Evolutionary conservation across 2,329 filamentous ascomycete species (phyloP), one percentile per base, ranked within the genome.

Genomic region (Metarhizium anisopliae): DNA sequence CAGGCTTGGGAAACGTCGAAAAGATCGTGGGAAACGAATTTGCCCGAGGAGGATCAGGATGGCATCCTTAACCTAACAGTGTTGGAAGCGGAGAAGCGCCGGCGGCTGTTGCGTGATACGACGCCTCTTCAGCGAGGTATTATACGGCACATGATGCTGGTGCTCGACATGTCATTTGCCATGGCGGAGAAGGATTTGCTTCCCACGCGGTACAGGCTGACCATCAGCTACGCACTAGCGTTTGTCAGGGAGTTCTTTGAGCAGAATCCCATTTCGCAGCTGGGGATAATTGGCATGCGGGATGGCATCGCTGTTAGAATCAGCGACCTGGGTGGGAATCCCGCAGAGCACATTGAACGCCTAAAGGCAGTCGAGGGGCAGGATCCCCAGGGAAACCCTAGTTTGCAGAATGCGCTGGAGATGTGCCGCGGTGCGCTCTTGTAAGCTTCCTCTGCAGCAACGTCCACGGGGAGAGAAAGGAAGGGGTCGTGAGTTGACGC

Each of bases 161-260:
- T 97, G 43, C 75, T 99, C 38, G 94, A 99, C 71, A 86, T 97
- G 72, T 95, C 90, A 25, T 87, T 89, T 60, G 90, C 93, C 52
- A 99, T 99, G 94, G 74, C 84, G 5, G 92, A 97, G 71, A 97
- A 97, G 72, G 94, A 99, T 68, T 79, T 97, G 62, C 83, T 94
- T 30, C 94, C 94, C 6, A 96, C 86, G 47, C 83, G 93, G 58
- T 92, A 93, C 71, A 81, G 91, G 42, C 81, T 96, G 36, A 87
- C 86, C 53, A 79, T 96, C 66, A 85, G 85, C 60, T 95, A 91
- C 71, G 87, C 91, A 16, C 83, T 87, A 60, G 87, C 91, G 56
- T 99, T 97, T 70, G 87, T 97, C 51, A 82, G 86, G 57, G 93
- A 96, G 70, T 99, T 90, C 73, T 99, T 97, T 68, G 94, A 97